Evolutionary conservation across 768 basidiomycete genomes (phyloP), one percentile per base, ranked within the genome.

Genomic region (Kwoniella dendrophila): DNA sequence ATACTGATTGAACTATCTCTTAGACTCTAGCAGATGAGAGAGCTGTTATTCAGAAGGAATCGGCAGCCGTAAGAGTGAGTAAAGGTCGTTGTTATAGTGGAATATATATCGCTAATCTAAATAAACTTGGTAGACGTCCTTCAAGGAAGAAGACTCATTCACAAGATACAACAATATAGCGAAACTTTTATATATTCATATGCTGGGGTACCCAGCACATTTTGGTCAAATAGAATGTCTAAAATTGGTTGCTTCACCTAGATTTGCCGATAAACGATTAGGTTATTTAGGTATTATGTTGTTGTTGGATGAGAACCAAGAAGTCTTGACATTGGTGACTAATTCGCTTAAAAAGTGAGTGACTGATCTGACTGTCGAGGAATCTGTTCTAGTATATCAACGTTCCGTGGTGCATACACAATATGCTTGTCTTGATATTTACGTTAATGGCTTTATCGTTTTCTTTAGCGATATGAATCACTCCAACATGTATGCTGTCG

Each of bases 211-310:
- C 45, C 92, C 93, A 8, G 96, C 96, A 30, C 96, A 99, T 79
- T 99, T 97, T 77, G 96, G 95, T 55, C 96, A 99, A 83, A 97
- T 99, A 78, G 76, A 78, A 70, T 79, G 78, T 66, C 69, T 80
- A 43, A 79, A 78, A 55, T 64, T 80, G 29, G 93, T 96, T 38
- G 93, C 93, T 32, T 92, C 92, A 74, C 92, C 93, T 16, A 85
- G 94, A 48, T 99, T 98, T 81, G 85, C 89, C 41, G 96, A 99
- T 83, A 99, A 99, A 81, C 85, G 94, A 24, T 82, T 98, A 16
- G 96, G 96, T 0, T 99, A 98, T 73, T 82, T 99, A 33, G 96
- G 96, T 0, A 98, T 98, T 69, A 98, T 98, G 96, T 82, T 99
- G 64, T 81, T 99, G 34, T 80, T 99, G 64, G 96, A 99, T 75